phyloP scores from a whole-genome alignment of 2,329 filamentous ascomycete species.

The Monosporascus sp. region DNA sequence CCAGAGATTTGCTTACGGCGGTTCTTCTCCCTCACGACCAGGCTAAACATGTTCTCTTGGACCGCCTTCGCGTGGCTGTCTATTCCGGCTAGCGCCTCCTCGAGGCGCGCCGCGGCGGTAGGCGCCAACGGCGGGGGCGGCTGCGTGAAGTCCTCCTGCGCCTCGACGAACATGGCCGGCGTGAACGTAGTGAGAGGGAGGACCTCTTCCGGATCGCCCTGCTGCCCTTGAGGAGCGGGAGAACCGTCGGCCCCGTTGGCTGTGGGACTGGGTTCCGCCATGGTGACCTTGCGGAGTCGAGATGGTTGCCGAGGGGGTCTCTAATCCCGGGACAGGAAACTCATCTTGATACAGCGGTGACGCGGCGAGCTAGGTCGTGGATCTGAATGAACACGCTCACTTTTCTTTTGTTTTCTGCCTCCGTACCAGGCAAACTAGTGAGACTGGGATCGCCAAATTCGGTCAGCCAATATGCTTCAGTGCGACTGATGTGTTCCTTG shows the following conservation, averaged over 20 bases:
- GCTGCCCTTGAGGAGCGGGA: constrained; percentile 1
- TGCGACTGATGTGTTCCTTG: too few relatives aligned
- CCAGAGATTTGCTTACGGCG: constrained; percentile 5
- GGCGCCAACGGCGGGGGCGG: constrained; percentile 15
- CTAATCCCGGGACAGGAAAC: neutral
- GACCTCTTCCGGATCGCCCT: constrained; percentile 14
- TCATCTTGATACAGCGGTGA: neutral
- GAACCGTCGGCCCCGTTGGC: neutral
- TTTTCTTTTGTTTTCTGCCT: too few relatives aligned
- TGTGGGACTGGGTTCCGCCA: neutral
- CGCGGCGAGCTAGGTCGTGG: neutral
- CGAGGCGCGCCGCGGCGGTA: constrained; percentile 9
- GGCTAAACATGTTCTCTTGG: constrained; percentile 18
- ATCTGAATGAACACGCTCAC: neutral
- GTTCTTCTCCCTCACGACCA: constrained; percentile 12
- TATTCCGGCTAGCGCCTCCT: constrained; percentile 11
- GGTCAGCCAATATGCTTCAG: too few relatives aligned
- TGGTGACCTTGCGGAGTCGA: neutral
- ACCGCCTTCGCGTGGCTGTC: constrained; percentile 20
- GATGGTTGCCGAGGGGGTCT: neutral
- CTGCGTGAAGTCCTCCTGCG: constrained; percentile 18
- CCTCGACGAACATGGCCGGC: constrained; percentile 11
- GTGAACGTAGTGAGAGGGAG: constrained; percentile 22
- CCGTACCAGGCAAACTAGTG: too few relatives aligned
- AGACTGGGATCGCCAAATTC: too few relatives aligned